phyloP scores from a whole-genome alignment of 306 rosid species.

The Trichosanthes truncata region DNA sequence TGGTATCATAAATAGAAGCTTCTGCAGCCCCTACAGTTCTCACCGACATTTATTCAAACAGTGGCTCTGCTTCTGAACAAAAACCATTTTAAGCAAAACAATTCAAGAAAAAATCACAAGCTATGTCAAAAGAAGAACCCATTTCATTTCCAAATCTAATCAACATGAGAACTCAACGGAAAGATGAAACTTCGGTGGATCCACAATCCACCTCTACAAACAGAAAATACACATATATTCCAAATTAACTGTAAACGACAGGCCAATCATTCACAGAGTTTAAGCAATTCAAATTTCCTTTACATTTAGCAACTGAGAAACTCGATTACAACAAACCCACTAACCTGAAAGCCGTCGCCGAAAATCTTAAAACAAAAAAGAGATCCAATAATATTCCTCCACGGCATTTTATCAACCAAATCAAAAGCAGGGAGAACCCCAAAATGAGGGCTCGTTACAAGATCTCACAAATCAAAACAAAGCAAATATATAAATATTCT shows the following conservation, averaged over 20 bases:
- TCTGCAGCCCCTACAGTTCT: not conserved
- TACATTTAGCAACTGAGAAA: not conserved
- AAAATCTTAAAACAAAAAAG: conserved; percentile 28
- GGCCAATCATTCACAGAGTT: not conserved
- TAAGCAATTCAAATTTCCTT: not conserved
- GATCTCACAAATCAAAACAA: not conserved
- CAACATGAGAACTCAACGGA: not conserved
- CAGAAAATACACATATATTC: not conserved
- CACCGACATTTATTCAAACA: not conserved
- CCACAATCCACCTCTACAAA: not conserved
- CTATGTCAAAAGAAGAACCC: not conserved
- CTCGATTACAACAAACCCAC: not conserved
- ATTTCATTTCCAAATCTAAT: not conserved
- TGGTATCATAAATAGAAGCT: not conserved
- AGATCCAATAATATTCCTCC: conserved; percentile 49
- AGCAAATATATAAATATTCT: not conserved
- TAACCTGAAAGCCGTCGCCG: conserved; percentile 39
- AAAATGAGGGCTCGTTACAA: not conserved
- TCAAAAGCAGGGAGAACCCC: conserved; percentile 6
- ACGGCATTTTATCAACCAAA: conserved; percentile 29
- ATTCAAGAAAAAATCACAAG: not conserved
- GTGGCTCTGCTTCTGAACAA: not conserved
- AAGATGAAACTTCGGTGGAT: not conserved
- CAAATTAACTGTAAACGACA: not conserved
- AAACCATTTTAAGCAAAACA: not conserved